These are phyloP conservation scores for Malus fusca DNA, from an alignment of 306 rosid genomes.

Conservation along the genomic window DNA sequence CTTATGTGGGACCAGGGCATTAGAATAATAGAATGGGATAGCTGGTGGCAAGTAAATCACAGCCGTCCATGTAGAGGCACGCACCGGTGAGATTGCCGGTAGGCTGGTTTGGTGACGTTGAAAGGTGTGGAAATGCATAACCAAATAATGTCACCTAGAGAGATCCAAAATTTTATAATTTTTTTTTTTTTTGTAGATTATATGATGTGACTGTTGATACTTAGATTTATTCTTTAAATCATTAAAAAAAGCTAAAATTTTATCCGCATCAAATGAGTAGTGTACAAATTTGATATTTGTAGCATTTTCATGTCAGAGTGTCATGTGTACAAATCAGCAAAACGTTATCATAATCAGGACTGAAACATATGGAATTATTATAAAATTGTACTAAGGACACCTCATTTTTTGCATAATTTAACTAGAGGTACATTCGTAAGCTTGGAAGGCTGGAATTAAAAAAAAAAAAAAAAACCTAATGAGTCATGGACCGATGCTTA, in stretches of 20 bases:
- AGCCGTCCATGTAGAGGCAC: conserved; percentile 28
- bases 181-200: too few relatives aligned
- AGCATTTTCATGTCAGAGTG: not conserved
- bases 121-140: not conserved
- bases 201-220: too few relatives aligned
- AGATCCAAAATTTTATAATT: too few relatives aligned
- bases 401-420: conserved; percentile 28
- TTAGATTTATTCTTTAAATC: too few relatives aligned
- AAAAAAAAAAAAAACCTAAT: conserved; percentile 4
- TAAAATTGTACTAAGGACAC: conserved; percentile 14
- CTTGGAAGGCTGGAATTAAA: conserved; percentile 18
- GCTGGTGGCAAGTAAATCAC: conserved; percentile 25
- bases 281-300: too few relatives aligned
- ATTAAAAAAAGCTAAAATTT: too few relatives aligned
- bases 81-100: not conserved
- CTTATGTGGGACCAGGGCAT: not conserved
- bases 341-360: conserved; percentile 18
- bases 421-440: conserved; percentile 30
- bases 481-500: conserved; percentile 12
- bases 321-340: conserved; percentile 34
- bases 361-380: not conserved
- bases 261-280: too few relatives aligned
- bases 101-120: conserved; percentile 16
- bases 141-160: not conserved
- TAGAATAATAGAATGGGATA: conserved; percentile 19